Conservation (phyloP, 2,329 filamentous ascomycete genomes). For the Neonectria sp. region DNA sequence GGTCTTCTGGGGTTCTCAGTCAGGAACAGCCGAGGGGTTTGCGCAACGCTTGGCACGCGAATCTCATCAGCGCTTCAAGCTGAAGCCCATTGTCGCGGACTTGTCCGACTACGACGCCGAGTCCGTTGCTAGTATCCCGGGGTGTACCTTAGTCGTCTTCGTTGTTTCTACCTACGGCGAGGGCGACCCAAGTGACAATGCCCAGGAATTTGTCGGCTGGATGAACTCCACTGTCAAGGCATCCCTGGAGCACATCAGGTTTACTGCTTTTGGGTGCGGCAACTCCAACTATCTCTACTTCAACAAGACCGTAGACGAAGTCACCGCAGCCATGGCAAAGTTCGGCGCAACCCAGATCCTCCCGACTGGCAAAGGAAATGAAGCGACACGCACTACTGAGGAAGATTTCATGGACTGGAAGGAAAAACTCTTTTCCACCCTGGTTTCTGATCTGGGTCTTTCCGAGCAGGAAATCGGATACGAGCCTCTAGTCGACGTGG, state of each 20-base stretch:
- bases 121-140: conserved; percentile 2
- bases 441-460: conserved; percentile 21
- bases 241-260: conserved; percentile 16
- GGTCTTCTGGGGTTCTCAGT: conserved; percentile 28
- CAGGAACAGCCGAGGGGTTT: conserved; percentile 25
- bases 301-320: conserved; percentile 22
- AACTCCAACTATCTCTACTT: conserved; percentile 29
- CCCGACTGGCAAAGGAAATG: conserved; percentile 21
- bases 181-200: conserved; percentile 29
- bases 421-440: conserved; percentile 8
- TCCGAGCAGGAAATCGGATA: conserved; percentile 16
- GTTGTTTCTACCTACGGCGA: conserved; percentile 27
- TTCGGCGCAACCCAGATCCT: conserved; percentile 19
- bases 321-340: background rate
- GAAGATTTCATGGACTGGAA: conserved; percentile 32
- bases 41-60: conserved; percentile 22
- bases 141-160: conserved; percentile 16
- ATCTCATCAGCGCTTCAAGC: conserved; percentile 22
- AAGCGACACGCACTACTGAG: conserved; percentile 25
- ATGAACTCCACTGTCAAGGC: background rate
- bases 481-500: conserved; percentile 23
- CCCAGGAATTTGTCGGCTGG: conserved; percentile 23
- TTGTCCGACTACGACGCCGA: conserved; percentile 23
- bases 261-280: conserved; percentile 25
- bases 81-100: conserved; percentile 22